phyloP scores from a whole-genome alignment of 495 filamentous ascomycete species.

The Aspergillus hancockii region DNA sequence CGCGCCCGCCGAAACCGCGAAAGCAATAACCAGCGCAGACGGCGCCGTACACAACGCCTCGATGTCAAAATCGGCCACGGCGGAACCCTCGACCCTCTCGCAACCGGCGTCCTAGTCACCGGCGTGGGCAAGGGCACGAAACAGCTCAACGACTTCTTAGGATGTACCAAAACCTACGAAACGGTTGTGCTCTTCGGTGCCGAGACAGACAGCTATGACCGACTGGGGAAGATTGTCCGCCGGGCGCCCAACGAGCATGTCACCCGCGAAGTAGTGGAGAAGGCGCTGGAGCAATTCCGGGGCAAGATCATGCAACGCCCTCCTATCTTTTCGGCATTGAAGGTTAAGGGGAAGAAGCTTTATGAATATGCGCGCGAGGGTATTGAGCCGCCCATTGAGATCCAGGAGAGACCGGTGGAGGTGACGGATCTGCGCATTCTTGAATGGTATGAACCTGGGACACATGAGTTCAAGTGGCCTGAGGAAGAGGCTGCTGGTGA shows the following conservation, averaged over 20 bases:
- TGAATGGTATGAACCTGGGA: slow-evolving; percentile 85
- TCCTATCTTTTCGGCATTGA: slow-evolving; percentile 88
- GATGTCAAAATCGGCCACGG: slow-evolving; percentile 96
- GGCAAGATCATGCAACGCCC: slow-evolving; percentile 90
- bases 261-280: slow-evolving; percentile 74
- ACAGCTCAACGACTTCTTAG: slow-evolving; percentile 69
- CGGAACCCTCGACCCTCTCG: slow-evolving; percentile 91
- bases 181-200: slow-evolving; percentile 86
- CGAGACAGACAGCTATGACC: slow-evolving; percentile 90
- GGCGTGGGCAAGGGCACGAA: slow-evolving; percentile 92
- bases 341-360: slow-evolving; percentile 84
- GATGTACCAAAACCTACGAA: slow-evolving; percentile 92
- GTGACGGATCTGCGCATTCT: slow-evolving; percentile 74
- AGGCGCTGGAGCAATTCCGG: slow-evolving; percentile 71
- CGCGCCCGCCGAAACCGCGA: slow-evolving; percentile 50
- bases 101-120: slow-evolving; percentile 86
- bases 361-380: slow-evolving; percentile 97
- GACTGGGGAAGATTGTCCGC: slow-evolving; percentile 75
- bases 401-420: slow-evolving; percentile 75
- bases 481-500: slow-evolving; percentile 68
- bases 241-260: slow-evolving; percentile 74
- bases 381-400: slow-evolving; percentile 77
- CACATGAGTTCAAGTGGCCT: slow-evolving; percentile 72
- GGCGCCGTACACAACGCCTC: slow-evolving; percentile 53
- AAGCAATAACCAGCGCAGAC: slow-evolving; percentile 52